Evolutionary conservation across 148 eudicot species (phyloP), one percentile per base, ranked within the genome.

Genomic region (Fagopyrum esculentum): DNA sequence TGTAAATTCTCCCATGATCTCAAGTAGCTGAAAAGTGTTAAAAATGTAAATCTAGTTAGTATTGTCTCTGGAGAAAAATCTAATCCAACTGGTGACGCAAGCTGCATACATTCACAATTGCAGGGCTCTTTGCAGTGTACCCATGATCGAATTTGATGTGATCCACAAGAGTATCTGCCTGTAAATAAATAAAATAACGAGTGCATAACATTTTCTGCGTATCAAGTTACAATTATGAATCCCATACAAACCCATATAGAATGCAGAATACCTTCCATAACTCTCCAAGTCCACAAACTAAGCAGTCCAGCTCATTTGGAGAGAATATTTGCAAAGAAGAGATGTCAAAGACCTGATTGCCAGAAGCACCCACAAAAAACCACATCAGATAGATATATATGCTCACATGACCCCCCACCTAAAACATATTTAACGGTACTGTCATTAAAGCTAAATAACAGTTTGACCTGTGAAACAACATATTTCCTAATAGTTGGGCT

Each of bases 101-200:
- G 9, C 6, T 2, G 4, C 45, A 17, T 89, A 96, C 99, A 87
- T 89, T 81, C 40, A 89, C 40, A 70, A 96, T 85, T 40, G 93
- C 94, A 83, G 98, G 98, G 79, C 99, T 96, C 87, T 87, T 96
- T 75, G 99, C 89, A 51, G 94, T 96, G 80, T 92, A 96, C 73
- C 99, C 99, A 81, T 96, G 99, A 83, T 96, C 99, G 78, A 96
- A 96, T 75, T 96, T 96, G 75, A 96, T 88, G 84, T 96, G 91
- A 85, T 92, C 97, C 6, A 78, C 95, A 74, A 96, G 93, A 35
- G 94, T 77, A 54, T 90, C 98, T 50, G 97, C 89, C 99, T 96
- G 94, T 92, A 82, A 66, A 74, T 75, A 68, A 56, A 78, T 26
- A 46, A 43, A 48, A 46, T 55, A 76, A 70, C 7, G 46, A 76